Base-by-base conservation (phyloP, 2,329 filamentous ascomycete genomes). In the Botryotinia calthae region DNA sequence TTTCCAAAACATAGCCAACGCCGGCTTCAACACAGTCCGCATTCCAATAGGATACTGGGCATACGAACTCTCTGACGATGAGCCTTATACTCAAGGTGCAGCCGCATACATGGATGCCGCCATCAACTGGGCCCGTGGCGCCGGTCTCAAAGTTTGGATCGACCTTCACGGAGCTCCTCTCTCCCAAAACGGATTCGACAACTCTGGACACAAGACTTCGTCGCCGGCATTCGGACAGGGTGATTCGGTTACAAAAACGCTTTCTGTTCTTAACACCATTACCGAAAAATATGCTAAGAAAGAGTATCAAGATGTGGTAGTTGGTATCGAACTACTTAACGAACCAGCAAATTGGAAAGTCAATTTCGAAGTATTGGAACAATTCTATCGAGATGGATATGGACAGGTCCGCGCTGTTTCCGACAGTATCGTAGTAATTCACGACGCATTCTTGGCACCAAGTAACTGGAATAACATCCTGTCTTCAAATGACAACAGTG, bases 41-140 rank as follows among this genome's bases (percentile, higher is more conserved):
- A 87, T 90, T 54, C 87, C 88, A 0, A 83, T 89, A 71, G 87
- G 87, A 12, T 89, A 85, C 78, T 90, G 88, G 88, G 87, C 88
- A 25, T 88, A 87, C 75, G 82, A 86, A 69, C 85, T 86, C 22
- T 80, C 82, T 40, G 82, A 82, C 46, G 81, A 84, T 65, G 83
- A 84, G 40, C 84, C 87, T 2, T 90, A 88, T 75, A 84, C 85
- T 2, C 79, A 82, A 73, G 87, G 87, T 7, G 85, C 86, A 25
- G 85, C 85, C 9, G 79, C 76, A 40, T 89, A 88, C 76, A 81
- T 89, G 22, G 87, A 89, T 73, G 81, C 83, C 37, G 87, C 87
- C 25, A 85, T 89, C 69, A 85, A 86, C 64, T 90, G 87, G 87
- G 85, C 87, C 7, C 79, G 86, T 59, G 81, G 82, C 51, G 81